Evolutionary conservation across 345 rosid species (phyloP).

Genomic region (Gossypium raimondii): DNA sequence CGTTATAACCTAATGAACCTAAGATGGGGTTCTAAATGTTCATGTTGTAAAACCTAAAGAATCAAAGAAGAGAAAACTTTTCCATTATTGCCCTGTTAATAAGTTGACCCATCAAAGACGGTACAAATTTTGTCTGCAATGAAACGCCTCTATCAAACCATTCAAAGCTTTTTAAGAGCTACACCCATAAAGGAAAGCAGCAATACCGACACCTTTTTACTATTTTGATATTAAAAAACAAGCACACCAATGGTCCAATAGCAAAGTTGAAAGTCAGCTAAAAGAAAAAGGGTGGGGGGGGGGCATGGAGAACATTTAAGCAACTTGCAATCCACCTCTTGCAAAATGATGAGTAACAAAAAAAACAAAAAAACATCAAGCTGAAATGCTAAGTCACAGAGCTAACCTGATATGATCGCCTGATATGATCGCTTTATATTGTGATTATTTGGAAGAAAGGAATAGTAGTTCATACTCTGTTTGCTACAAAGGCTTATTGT

Average conservation of each 20-base stretch:
- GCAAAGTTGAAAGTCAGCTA: background rate
- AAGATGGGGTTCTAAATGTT: too few species aligned
- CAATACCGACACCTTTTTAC: background rate
- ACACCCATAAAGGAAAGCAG: background rate
- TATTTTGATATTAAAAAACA: background rate
- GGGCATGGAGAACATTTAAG: background rate
- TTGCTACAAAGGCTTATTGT: conserved; percentile 31
- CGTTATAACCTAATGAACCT: too few species aligned
- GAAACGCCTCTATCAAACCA: background rate
- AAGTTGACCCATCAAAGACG: background rate
- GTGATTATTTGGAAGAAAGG: conserved; percentile 26
- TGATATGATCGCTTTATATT: conserved; percentile 16
- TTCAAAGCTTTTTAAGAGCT: background rate
- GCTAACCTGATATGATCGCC: conserved; percentile 19
- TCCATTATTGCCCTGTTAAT: too few species aligned
- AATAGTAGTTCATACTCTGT: conserved; percentile 1
- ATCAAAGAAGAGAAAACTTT: too few species aligned
- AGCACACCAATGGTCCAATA: background rate
- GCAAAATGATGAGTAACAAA: background rate
- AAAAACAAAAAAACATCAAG: background rate
- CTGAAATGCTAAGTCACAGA: conserved; percentile 1
- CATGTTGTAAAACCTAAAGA: background rate
- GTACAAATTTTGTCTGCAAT: background rate
- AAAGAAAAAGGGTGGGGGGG: background rate
- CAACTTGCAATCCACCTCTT: conserved; percentile 5